These are phyloP conservation scores for Blastobotrys attinorum DNA, from an alignment of 805 yeast species.

Conservation along the genomic window DNA sequence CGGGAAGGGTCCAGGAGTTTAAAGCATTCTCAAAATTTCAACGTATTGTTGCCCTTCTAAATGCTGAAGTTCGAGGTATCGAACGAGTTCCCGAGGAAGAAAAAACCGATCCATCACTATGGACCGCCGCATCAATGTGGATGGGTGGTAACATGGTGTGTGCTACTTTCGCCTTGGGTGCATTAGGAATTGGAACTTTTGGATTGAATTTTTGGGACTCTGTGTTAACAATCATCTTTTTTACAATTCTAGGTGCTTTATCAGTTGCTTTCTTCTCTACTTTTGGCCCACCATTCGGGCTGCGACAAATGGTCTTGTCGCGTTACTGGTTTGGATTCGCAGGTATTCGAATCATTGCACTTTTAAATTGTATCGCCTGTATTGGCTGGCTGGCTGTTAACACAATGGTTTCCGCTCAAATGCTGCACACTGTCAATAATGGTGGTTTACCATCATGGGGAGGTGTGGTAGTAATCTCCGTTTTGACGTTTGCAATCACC, in stretches of 20 bases:
- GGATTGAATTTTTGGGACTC: conserved; percentile 69
- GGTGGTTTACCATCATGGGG: conserved; percentile 79
- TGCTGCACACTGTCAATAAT: conserved; percentile 66
- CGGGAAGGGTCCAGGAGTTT: conserved; percentile 7
- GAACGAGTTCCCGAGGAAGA: conserved; percentile 76
- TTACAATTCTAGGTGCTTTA: conserved; percentile 60
- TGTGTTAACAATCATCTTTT: conserved; percentile 59
- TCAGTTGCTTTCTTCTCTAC: conserved; percentile 79
- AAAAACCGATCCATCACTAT: conserved; percentile 56
- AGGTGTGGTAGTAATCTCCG: conserved; percentile 67
- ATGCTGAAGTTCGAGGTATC: conserved; percentile 62
- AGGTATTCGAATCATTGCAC: conserved; percentile 68
- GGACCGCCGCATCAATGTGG: conserved; percentile 83
- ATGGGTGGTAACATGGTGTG: conserved; percentile 82
- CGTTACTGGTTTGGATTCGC: conserved; percentile 70
- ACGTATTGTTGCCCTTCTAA: conserved; percentile 8
- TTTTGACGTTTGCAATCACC: conserved; percentile 60
- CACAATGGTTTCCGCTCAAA: conserved; percentile 81
- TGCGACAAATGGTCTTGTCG: conserved; percentile 81
- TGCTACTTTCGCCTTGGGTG: conserved; percentile 76
- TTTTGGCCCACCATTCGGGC: conserved; percentile 77
- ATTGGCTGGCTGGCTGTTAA: conserved; percentile 95
- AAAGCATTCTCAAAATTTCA: conserved; percentile 5
- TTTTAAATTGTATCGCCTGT: conserved; percentile 75
- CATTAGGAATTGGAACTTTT: conserved; percentile 54